These are phyloP conservation scores for Silene coronaria DNA, from an alignment of 179 eudicot species.

Conservation along the genomic window DNA sequence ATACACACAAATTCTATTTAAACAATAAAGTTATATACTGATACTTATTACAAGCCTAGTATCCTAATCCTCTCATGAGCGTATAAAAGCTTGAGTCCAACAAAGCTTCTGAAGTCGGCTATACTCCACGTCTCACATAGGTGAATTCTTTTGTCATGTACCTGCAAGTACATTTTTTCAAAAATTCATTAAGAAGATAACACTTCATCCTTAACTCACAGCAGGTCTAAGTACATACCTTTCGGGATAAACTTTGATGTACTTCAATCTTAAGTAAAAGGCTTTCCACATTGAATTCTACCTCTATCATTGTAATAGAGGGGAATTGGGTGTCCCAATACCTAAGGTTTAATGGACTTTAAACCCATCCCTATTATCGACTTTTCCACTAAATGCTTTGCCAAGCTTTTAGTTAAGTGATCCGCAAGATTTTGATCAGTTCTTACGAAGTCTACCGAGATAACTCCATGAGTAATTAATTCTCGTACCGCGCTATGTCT, in stretches of 20 bases:
- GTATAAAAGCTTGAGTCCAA: not conserved
- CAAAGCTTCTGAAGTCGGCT: not conserved
- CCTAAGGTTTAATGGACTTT: not conserved
- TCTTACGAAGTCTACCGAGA: not conserved
- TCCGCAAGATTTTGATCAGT: not conserved
- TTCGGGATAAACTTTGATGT: not conserved
- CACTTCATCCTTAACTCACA: not conserved
- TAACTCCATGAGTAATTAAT: not conserved
- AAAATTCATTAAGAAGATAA: not conserved
- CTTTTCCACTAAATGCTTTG: not conserved
- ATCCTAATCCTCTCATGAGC: not conserved
- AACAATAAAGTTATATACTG: not conserved
- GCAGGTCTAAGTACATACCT: not conserved
- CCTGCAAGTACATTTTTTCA: not conserved
- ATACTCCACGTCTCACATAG: conserved; percentile 4
- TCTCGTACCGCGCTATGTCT: not conserved
- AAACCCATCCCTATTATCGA: not conserved
- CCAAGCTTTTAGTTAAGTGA: conserved; percentile 2
- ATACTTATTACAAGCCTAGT: not conserved
- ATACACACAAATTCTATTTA: not conserved
- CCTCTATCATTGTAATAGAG: not conserved
- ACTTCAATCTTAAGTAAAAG: not conserved
- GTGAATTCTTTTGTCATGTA: not conserved
- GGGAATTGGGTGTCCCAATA: not conserved
- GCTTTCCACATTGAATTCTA: not conserved